Base-by-base conservation (phyloP, 75 land plant species). In the Cunninghamia lanceolata region DNA sequence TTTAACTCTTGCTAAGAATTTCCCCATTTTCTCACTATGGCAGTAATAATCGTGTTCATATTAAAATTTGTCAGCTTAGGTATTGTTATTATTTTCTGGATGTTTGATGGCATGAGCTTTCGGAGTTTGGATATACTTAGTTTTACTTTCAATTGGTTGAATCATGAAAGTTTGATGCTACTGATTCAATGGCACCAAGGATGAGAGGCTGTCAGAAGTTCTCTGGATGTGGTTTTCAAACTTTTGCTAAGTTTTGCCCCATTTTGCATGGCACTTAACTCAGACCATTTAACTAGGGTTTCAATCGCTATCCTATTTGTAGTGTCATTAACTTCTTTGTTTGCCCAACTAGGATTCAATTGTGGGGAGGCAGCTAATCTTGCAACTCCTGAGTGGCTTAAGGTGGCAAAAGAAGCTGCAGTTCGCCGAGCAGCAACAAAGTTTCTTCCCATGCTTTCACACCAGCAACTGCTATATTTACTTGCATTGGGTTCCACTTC, bases 361-460 rank as follows among this genome's bases (percentile, higher is more conserved):
- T 94, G 93, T 90, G 99, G 97, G 13, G 99, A 98, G 90, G 99
- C 99, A 35, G 92, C 99, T 78, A 98, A 98, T 90, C 93, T 98
- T 84, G 99, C 99, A 15, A 98, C 99, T 50, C 97, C 99, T 53
- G 95, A 88, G 70, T 98, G 99, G 99, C 91, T 98, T 80, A 94
- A 86, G 63, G 91, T 96, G 82, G 99, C 99, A 32, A 93, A 94
- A 89, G 99, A 95, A 52, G 99, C 99, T 85, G 99, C 99, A 86
- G 91, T 95, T 68, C 92, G 99, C 38, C 91, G 99, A 82, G 99
- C 99, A 66, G 92, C 97, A 76, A 96, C 94, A 79, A 93, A 92
- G 84, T 90, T 90, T 92, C 94, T 95, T 81, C 99, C 99, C 4
- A 96, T 98, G 99, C 94, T 98, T 19, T 98, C 99, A 81, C 99